Conservation (phyloP, 2,329 filamentous ascomycete genomes). For the Cryphonectria nitschkei region DNA sequence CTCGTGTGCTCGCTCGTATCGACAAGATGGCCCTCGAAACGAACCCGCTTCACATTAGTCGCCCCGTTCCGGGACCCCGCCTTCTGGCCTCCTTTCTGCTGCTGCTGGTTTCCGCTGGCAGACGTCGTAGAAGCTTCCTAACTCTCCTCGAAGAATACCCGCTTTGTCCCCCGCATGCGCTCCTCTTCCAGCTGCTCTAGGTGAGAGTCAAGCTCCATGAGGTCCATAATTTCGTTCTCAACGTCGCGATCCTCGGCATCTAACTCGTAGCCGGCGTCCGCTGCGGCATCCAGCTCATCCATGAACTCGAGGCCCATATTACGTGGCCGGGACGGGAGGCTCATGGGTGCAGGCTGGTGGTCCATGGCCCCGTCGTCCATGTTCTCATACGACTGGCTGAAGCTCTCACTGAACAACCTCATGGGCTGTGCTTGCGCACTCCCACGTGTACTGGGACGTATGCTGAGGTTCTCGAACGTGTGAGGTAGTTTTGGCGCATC, state of each 20-base stretch:
- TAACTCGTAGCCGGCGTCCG: conserved; percentile 54
- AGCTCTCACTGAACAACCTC: conserved; percentile 19
- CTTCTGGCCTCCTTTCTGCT: conserved; percentile 1
- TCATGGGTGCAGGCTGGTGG: conserved; percentile 11
- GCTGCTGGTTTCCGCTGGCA: conserved; percentile 23
- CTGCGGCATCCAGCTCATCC: conserved; percentile 55
- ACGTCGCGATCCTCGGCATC: conserved; percentile 54
- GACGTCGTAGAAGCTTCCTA: conserved; percentile 31
- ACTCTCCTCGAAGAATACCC: conserved; percentile 55
- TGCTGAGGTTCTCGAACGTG: conserved; percentile 53
- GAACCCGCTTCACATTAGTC: conserved; percentile 5
- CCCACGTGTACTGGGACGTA: conserved; percentile 43
- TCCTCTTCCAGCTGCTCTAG: conserved; percentile 59
- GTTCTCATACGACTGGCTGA: conserved; percentile 21
- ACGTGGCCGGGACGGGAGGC: conserved; percentile 30
- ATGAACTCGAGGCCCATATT: conserved; percentile 51
- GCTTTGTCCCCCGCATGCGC: conserved; percentile 52
- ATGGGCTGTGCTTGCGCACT: conserved; percentile 37
- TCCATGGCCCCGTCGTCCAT: conserved; percentile 15
- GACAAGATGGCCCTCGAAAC: not conserved
- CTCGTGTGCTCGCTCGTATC: not conserved
- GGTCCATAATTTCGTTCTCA: conserved; percentile 65
- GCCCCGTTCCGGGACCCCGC: conserved; percentile 3
- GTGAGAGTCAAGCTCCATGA: conserved; percentile 67
- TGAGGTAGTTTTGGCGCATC: conserved; percentile 46